Base-by-base conservation (phyloP, 129 eudicot genomes). In the Flaveria brownii region DNA sequence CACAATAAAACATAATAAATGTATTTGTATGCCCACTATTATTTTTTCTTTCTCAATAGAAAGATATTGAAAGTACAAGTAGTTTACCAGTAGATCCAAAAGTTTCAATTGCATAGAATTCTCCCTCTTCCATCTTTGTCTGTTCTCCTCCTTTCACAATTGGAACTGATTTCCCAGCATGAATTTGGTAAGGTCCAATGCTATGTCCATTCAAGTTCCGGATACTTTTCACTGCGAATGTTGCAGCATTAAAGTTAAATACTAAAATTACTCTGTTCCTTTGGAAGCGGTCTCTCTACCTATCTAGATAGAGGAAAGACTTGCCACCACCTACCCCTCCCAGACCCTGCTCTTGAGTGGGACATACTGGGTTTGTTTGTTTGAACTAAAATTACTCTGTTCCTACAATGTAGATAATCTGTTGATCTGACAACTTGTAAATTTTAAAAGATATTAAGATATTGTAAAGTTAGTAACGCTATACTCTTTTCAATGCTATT, bases 71-170 rank as follows among this genome's bases (percentile, higher is more conserved):
- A 46, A 45, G 12, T 8, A 45, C 6, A 36, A 33, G 1, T 59
- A 52, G 43, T 51, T 67, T 68, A 94, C 99, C 99, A 63, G 99
- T 95, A 9, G 99, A 95, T 78, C 97, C 99, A 79, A 95, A 95
- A 67, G 99, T 95, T 86, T 95, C 99, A 69, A 95, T 95, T 43
- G 99, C 99, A 86, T 91, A 95, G 54, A 86, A 89, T 89, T 95
- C 99, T 73, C 99, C 99, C 86, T 95, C 99, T 84, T 95, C 97
- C 99, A 95, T 95, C 82, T 95, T 95, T 72, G 97, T 95, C 85
- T 95, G 99, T 71, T 95, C 99, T 72, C 99, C 99, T 78, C 99
- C 97, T 83, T 95, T 95, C 69, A 95, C 99, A 46, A 95, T 95
- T n/a, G 99, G 99, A 56, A 95, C 99, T 46, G 99, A 95, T 79